Base-by-base conservation (phyloP, 345 rosid species). In the Brassica incana region DNA sequence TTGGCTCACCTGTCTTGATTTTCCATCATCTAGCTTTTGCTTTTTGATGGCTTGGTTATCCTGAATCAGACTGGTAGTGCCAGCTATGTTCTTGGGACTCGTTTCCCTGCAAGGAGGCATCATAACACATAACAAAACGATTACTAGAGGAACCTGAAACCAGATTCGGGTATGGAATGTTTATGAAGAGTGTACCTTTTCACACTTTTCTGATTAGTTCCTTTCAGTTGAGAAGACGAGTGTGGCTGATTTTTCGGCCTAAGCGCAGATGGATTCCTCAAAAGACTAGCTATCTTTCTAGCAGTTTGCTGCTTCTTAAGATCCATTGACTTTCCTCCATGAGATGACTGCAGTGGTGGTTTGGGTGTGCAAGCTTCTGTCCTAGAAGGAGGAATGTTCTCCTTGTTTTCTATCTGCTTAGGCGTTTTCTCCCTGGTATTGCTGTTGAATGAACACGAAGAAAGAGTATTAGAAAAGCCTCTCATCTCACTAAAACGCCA, bases 1-100 rank as follows among this genome's bases (percentile, higher is more conserved):
- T 43, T 40, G 30, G 59, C 36, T 76, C 74, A 93, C 99, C 95
- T 88, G 97, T 90, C 95, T 91, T 30, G 97, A 85, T 72, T 71
- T 86, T 72, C 99, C 99, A 67, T 87, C 98, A 0, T 93, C 99
- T 71, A 96, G 89, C 90, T 91, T 93, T 88, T 96, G 99, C 78
- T 92, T 85, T 83, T 96, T 96, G 71, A 96, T 86, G 15, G 99
- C 97, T 86, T 92, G 99, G 79, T 90, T 91, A 80, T 96, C 98
- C 77, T 88, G 97, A 78, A 83, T 89, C 71, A 93, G 82, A 81
- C 54, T 84, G 72, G 88, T 82, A 66, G 91, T 86, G 43, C 85
- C 87, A 58, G 84, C 67, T 20, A 73, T 25, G 15, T 71, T 74
- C 69, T 81, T 86, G 33, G 71, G 71, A 63, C 25, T 87, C 14